Evolutionary conservation across 495 filamentous ascomycete genomes (phyloP), one percentile per base, ranked within the genome.

Genomic region (Recurvomyces mirabilis): DNA sequence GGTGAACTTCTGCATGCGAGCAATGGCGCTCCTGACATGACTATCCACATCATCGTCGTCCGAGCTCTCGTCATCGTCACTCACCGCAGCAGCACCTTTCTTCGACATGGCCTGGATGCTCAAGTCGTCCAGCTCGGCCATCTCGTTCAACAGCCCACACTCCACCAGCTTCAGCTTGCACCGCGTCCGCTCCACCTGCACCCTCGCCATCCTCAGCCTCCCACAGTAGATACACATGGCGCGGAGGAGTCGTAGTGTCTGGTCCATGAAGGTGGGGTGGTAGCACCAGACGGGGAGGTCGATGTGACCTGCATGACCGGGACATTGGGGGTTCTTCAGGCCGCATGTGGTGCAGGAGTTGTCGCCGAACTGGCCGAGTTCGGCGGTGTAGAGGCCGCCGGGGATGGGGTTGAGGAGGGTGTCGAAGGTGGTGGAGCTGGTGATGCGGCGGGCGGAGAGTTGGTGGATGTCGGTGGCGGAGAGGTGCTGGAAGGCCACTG

Each of bases 231-330:
- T 70, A 62, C 93, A 99, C 66, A 85, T 83, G 30, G 81, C 79
- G 41, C 84, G 77, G 25, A 99, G 69, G 14, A 99, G 66, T 21
- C 84, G 77, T 40, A 88, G 72, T 40, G 84, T 68, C 61, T 94
- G 89, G 59, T 93, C 86, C 69, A 99, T 81, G 62, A 94, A 94
- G 0, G 84, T 80, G 19, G 87, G 82, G 66, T 95, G 89, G 60
- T 95, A 99, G 38, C 94, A 79, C 32, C 81, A 82, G 10, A 88
- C 78, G 3, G 93, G 88, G 20, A 99, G 77, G 52, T 94, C 86
- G 60, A 99, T 93, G 60, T 96, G 91, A 38, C 93, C 93, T 24
- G 78, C 72, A 67, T 99, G 93, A 46, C 93, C 93, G 9, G 91
- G 87, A 61, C 91, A 99, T 42, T 54, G 51, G 21, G 51, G 51